Evolutionary conservation across 495 filamentous ascomycete species (phyloP).

Genomic region (Astrothelium macrocarpum): DNA sequence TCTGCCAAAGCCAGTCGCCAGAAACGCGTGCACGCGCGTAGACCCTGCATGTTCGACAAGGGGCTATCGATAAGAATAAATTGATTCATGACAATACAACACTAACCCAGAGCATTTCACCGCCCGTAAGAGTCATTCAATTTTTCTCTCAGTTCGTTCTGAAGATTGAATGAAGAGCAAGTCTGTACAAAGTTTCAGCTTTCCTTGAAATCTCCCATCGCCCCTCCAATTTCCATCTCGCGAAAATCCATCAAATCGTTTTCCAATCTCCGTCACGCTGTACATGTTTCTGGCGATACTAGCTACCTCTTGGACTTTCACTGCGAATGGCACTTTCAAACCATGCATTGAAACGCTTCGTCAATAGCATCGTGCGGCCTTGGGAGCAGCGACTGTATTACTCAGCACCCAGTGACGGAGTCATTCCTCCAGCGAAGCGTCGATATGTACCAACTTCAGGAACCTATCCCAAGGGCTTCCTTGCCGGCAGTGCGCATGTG

Average conservation of each 20-base stretch:
- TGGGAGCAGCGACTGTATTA: conserved; percentile 26
- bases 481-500: conserved; percentile 76
- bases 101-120: neutral
- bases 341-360: conserved; percentile 8
- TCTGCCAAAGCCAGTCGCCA: neutral
- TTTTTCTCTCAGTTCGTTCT: neutral
- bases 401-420: conserved; percentile 30
- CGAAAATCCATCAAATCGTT: neutral
- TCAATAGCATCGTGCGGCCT: neutral
- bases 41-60: neutral
- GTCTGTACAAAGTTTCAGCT: neutral
- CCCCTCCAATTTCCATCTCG: neutral
- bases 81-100: neutral
- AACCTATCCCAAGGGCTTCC: conserved; percentile 83
- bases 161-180: neutral
- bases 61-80: neutral
- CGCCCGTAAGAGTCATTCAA: neutral
- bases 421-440: conserved; percentile 40
- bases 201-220: neutral
- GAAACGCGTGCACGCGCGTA: neutral
- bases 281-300: neutral
- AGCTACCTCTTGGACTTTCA: neutral
- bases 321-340: conserved; percentile 8
- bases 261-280: neutral
- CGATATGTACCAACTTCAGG: conserved; percentile 83